These are phyloP conservation scores for Phaeotremella fagi DNA, from an alignment of 768 basidiomycete genomes.

Conservation along the genomic window DNA sequence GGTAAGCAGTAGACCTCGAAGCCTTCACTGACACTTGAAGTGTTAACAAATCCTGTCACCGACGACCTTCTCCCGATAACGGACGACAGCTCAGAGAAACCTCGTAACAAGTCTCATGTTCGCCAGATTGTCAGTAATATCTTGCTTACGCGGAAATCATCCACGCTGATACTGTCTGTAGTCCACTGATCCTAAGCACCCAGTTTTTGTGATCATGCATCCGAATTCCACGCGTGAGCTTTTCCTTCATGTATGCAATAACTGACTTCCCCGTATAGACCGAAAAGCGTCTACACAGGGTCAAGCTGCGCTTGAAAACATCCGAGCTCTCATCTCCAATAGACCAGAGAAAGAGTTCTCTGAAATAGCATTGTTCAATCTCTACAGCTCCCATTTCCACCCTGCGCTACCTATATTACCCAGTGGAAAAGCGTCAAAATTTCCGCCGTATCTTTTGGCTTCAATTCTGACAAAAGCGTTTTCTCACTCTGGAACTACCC, in stretches of 20 bases:
- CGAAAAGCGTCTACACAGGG: background rate
- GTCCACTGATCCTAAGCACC: conserved; percentile 17
- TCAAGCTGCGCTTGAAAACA: conserved; percentile 1
- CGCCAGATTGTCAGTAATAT: conserved; percentile 24
- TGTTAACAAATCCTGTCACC: conserved; percentile 21
- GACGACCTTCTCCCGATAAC: conserved; percentile 24
- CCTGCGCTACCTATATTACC: conserved; percentile 20
- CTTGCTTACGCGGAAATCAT: no score
- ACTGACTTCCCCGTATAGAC: background rate
- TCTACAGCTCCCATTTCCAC: conserved; percentile 16
- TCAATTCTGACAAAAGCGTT: conserved; percentile 10
- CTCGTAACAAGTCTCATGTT: conserved; percentile 10
- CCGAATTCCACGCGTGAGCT: conserved; percentile 14
- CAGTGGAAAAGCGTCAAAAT: conserved; percentile 1
- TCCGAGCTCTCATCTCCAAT: conserved; percentile 17
- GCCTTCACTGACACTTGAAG: background rate
- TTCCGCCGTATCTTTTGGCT: conserved; percentile 17
- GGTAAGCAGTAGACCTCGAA: background rate
- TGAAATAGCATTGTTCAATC: conserved; percentile 8
- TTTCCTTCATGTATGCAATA: background rate
- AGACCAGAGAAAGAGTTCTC: conserved; percentile 7
- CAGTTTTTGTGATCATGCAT: conserved; percentile 23
- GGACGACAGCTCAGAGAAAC: conserved; percentile 9
- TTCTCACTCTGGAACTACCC: conserved; percentile 13
- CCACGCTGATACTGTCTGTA: no score